A percentile compares a stretch with the other conserved stretches of the same genome.
Evolutionary conservation across 495 filamentous ascomycete genomes (phyloP).

Genomic region (Pseudoneurospora amorphoporcata): DNA sequence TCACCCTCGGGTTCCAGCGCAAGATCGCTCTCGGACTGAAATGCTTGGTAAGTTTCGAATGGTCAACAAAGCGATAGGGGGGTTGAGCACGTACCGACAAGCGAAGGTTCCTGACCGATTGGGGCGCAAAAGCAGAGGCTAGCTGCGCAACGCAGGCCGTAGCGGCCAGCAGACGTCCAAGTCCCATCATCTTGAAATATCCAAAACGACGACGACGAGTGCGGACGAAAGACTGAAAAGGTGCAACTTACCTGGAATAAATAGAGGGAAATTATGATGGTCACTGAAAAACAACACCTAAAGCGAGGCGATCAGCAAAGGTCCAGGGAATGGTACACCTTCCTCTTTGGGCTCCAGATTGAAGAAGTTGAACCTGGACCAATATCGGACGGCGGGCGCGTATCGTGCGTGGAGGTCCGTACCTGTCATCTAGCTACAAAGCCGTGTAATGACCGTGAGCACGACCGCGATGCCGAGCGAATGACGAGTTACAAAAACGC

Average conservation of each 20-base stretch:
- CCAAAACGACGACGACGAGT: background rate
- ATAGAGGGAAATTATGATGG: background rate
- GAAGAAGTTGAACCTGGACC: background rate
- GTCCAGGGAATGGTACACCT: background rate
- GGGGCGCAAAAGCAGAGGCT: constrained; percentile 6
- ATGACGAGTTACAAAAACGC: background rate
- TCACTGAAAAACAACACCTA: background rate
- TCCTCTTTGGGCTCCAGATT: background rate
- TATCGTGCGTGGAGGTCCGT: background rate
- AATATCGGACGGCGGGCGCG: background rate
- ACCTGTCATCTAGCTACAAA: background rate
- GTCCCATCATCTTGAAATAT: constrained; percentile 1
- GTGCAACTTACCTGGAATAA: background rate
- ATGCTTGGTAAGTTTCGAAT: background rate
- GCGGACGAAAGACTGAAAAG: background rate
- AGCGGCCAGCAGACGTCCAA: constrained; percentile 6
- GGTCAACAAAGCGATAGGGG: background rate
- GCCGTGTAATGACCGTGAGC: background rate
- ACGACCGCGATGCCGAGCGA: background rate
- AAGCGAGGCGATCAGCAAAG: background rate
- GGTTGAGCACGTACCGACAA: constrained; percentile 4
- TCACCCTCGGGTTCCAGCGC: background rate
- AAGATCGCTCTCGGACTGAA: constrained; percentile 2
- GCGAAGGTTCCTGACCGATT: constrained; percentile 6
- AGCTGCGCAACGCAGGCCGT: constrained; percentile 3